Evolutionary conservation across 225 moss, liverwort and hornwort genomes (phyloP).

Genomic region (Pseudisothecium myosuroides): DNA sequence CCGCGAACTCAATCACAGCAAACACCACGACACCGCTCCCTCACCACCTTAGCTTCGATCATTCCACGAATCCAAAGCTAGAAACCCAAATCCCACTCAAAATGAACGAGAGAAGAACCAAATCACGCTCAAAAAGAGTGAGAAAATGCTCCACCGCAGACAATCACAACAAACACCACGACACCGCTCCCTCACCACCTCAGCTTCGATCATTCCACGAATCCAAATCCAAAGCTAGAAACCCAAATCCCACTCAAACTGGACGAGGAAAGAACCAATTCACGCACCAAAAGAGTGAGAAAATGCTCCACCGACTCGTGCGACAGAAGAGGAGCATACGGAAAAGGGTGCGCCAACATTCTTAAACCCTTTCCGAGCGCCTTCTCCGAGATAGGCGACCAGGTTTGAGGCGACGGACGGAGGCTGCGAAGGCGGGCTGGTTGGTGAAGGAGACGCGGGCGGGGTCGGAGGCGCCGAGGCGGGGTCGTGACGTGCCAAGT

Average conservation of each 20-base stretch:
- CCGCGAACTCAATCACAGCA: background rate
- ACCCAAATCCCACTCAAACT: background rate
- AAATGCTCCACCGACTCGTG: background rate
- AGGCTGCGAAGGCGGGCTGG: background rate
- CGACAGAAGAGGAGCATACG: background rate
- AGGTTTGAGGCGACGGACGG: background rate
- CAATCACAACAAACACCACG: background rate
- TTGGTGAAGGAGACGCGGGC: background rate
- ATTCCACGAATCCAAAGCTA: background rate
- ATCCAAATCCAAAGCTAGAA: too few relatives aligned
- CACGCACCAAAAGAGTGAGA: background rate
- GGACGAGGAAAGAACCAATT: background rate
- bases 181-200: background rate
- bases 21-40: background rate
- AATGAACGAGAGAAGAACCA: too few relatives aligned
- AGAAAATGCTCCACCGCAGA: too few relatives aligned
- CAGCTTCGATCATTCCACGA: background rate
- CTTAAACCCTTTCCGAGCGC: background rate
- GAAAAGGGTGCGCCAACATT: background rate
- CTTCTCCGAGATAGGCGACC: background rate
- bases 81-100: too few relatives aligned
- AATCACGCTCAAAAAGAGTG: too few relatives aligned
- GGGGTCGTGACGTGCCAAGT: background rate
- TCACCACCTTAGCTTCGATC: background rate
- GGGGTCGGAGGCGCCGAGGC: background rate